phyloP scores from a whole-genome alignment of 345 rosid species.

The Cochlearia excelsa region DNA sequence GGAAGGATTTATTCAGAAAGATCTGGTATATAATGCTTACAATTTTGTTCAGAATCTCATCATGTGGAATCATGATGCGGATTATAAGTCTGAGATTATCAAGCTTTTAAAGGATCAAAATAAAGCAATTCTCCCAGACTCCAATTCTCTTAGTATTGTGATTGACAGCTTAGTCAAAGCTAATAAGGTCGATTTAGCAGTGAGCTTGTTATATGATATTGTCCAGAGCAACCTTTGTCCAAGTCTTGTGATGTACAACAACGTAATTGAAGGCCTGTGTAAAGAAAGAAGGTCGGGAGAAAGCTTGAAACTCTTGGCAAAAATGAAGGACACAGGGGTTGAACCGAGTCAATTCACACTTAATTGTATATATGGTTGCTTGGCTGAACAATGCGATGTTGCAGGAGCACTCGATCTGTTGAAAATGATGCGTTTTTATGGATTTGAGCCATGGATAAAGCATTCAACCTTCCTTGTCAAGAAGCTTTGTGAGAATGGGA shows the following conservation, averaged over 20 bases:
- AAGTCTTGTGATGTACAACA: conserved; percentile 48
- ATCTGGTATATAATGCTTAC: conserved; percentile 51
- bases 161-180: conserved; percentile 49
- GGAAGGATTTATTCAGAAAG: conserved; percentile 39
- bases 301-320: conserved; percentile 49
- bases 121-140: conserved; percentile 41
- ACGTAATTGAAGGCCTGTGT: conserved; percentile 61
- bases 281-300: conserved; percentile 62
- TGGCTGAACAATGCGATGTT: conserved; percentile 58
- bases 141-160: conserved; percentile 46
- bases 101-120: conserved; percentile 38
- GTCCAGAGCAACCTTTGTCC: conserved; percentile 41
- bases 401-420: conserved; percentile 55
- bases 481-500: conserved; percentile 52
- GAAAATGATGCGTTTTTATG: conserved; percentile 68
- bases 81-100: conserved; percentile 29
- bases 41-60: conserved; percentile 45
- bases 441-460: conserved; percentile 80
- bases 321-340: conserved; percentile 59
- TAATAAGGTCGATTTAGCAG: conserved; percentile 57
- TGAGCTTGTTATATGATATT: conserved; percentile 56
- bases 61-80: conserved; percentile 35
- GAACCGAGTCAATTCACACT: conserved; percentile 63
- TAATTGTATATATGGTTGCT: conserved; percentile 66
- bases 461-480: conserved; percentile 64